These are phyloP conservation scores for Kluyveromyces lactis DNA, from an alignment of 805 yeast genomes.

Conservation along the genomic window DNA sequence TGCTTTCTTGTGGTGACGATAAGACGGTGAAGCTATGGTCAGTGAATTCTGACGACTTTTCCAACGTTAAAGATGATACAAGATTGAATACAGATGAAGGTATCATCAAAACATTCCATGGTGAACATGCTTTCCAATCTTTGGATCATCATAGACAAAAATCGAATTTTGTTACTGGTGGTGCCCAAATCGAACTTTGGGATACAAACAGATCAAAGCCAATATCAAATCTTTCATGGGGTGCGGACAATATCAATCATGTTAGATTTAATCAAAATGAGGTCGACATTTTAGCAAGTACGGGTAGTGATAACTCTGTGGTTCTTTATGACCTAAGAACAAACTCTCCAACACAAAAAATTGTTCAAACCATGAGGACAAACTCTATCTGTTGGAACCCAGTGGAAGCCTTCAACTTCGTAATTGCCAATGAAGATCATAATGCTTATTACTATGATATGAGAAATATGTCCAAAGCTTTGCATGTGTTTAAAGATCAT, in stretches of 20 bases:
- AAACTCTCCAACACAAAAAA: slow-evolving; percentile 84
- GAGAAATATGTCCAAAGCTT: slow-evolving; percentile 77
- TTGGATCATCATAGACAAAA: slow-evolving; percentile 80
- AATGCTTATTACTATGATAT: slow-evolving; percentile 92
- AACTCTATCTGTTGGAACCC: slow-evolving; percentile 95
- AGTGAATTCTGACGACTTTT: slow-evolving; percentile 45
- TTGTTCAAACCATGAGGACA: slow-evolving; percentile 72
- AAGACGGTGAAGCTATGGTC: slow-evolving; percentile 87
- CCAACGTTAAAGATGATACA: slow-evolving; percentile 25
- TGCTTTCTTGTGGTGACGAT: slow-evolving; percentile 84
- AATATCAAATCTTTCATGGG: slow-evolving; percentile 80
- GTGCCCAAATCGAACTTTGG: slow-evolving; percentile 88
- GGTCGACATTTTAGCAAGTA: slow-evolving; percentile 78
- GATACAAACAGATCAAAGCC: slow-evolving; percentile 75
- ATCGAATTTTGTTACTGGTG: slow-evolving; percentile 80
- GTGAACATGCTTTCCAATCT: slow-evolving; percentile 76
- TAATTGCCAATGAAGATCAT: slow-evolving; percentile 89
- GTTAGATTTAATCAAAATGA: slow-evolving; percentile 88
- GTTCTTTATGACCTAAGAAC: slow-evolving; percentile 88
- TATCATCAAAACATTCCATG: slow-evolving; percentile 67
- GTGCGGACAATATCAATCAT: slow-evolving; percentile 79
- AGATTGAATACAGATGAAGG: slow-evolving; percentile 37
- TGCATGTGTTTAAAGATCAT: slow-evolving; percentile 88
- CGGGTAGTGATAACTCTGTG: slow-evolving; percentile 85
- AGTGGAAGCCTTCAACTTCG: slow-evolving; percentile 92